Base-by-base conservation (phyloP, 1,284 basidiomycete genomes). In the Ceratorhiza oryzae-sativae region DNA sequence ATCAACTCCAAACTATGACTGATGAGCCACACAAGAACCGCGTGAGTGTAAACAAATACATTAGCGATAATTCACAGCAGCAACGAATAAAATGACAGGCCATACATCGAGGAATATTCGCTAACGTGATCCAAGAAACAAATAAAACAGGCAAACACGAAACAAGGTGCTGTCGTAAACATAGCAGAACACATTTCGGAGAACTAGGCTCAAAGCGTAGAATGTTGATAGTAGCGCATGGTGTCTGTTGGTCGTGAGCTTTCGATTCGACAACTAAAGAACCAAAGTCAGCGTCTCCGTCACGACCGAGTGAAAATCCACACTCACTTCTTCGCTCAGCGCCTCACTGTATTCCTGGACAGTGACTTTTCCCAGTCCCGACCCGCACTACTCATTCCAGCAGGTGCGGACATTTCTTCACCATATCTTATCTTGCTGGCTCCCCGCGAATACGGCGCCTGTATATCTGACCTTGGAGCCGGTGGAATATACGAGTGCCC, bases 41-140 rank as follows among this genome's bases (percentile, higher is more conserved):
- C 36, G 36, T 34, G 55, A 32, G 55, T 12, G 5, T 20, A 62
- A 34, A 30, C 27, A 32, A 62, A 62, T 62, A 62, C 20, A 46
- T 56, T 45, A 48, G 23, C 3, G 10, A 62, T 62, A 62, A 62
- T 62, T 62, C 60, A 62, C 25, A 45, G 48, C 48, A 27, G 48
- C 30, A 62, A 32, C 36, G 34, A 27, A n/a, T 12, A 34, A 27
- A 62, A 62, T 15, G 42, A 48, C 41, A 62, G 42, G 9, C 36
- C 42, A 45, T 18, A 45, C 6, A 39, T 39, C 36, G 36, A 39
- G 36, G 8, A 39, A 39, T 39, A 6, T 39, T 39, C 36, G 13
- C 13, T 13, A 53, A 25, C n/a, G n/a, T n/a, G n/a, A n/a, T n/a
- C n/a, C n/a, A n/a, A n/a, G n/a, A n/a, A n/a, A n/a, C n/a, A 53